Base-by-base conservation (phyloP, 176 grass and related monocot species). In the Cenchrus americanus region DNA sequence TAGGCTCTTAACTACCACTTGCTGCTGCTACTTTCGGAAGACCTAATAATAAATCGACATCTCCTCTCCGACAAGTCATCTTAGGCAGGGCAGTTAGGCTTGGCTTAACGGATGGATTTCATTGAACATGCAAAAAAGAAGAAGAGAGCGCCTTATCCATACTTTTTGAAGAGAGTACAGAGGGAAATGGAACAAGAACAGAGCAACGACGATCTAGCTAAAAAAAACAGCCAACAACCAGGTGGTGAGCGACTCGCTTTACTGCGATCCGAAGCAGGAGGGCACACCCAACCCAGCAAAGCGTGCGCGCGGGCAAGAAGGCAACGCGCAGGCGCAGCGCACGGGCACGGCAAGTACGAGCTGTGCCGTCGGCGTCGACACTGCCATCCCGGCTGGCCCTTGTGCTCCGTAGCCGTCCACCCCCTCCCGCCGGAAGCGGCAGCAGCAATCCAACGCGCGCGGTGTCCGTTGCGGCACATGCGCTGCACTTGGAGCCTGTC, bases 401-500 rank as follows among this genome's bases (percentile, higher is more conserved):
- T 40, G 78, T 48, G 52, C 59, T 26, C 18, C 32, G 58, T 80
- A 79, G 61, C 77, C 77, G 23, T 8, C 76, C 75, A 0, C 8
- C 2, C 0, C 7, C 63, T 14, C 6, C 15, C 30, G 1, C 34
- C 34, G 34, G 34, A 37, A 37, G 34, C 34, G 34, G 34, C 34
- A 37, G 75, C 37, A 19, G 14, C 57, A 19, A 42, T 21, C 47
- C 69, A 26, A 47, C 14, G 66, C 67, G 8, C n/a, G 24, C 71
- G 51, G 17, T 81, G 48, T 40, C 21, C 37, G 62, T 55, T 10
- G 50, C 30, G 32, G 53, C 43, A 63, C 73, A 66, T 82, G 86
- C 63, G 23, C 63, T 69, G 83, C 83, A 60, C 62, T 72, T 46
- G 71, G 71, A 67, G 15, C 11, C 59, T 54, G 3, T 4, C 65